Evolutionary conservation across 306 rosid species (phyloP), one percentile per base, ranked within the genome.

Genomic region (Hippophae tibetana): DNA sequence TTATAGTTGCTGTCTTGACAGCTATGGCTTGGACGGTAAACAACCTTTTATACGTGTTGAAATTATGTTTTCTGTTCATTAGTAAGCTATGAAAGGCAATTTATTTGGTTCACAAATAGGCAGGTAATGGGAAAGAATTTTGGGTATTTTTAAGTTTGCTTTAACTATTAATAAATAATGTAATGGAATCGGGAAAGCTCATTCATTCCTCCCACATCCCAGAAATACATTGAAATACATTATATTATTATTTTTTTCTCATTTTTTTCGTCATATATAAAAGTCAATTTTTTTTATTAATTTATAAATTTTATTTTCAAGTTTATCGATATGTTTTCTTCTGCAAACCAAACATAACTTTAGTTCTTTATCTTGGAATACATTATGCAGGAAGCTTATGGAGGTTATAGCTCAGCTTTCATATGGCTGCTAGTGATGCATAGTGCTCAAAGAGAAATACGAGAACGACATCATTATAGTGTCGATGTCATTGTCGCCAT

Each of bases 11-110:
- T 14, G 98, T 81, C 10, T 85, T 92, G 44, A 92, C 98, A 13
- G 98, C 96, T 67, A 90, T 87, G 98, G 98, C 98, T 64, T 92
- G 98, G 98, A 92, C 87, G 65, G 98, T 92, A 92, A 59, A 65
- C 53, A 43, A 43, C 46, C 14, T 64, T 45, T 62, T 68, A 0
- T 48, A 67, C 57, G 14, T 55, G 56, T 56, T 64, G 46, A 50
- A 43, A 69, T 25, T 44, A 46, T 18, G 8, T 43, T 70, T 26
- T 55, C 45, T 48, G 26, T 44, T 10, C 61, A 12, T 48, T 57
- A 54, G 48, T 67, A 51, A 62, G 47, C 14, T 60, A 52, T 54
- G 57, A 45, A 40, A 51, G 49, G 38, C 48, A 57, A 41, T 46
- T 58, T 64, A 47, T 27, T 58, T 56, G 13, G 55, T 31, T 43